A percentile compares a stretch with the other conserved stretches of the same genome.
These are phyloP conservation scores for Mycena latifolia DNA, from an alignment of 768 basidiomycete genomes.

Conservation along the genomic window DNA sequence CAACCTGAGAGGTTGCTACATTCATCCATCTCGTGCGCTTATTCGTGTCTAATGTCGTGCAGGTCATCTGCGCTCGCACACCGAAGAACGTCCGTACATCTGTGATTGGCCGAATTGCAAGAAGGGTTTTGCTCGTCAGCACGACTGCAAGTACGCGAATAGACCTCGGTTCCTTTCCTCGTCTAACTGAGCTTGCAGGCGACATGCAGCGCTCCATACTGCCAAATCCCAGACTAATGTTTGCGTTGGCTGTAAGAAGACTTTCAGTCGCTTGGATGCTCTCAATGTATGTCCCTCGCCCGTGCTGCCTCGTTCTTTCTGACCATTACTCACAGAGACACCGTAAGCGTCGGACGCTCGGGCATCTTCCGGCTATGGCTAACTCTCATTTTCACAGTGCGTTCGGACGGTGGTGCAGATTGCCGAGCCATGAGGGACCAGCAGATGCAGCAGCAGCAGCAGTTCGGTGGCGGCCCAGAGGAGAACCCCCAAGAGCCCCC, in stretches of 20 bases:
- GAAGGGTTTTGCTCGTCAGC: slow-evolving; percentile 95
- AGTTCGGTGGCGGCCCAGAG: slow-evolving; percentile 4
- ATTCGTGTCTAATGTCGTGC: slow-evolving; percentile 31
- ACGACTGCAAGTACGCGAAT: slow-evolving; percentile 90
- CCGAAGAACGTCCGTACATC: slow-evolving; percentile 93
- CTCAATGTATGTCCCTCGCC: slow-evolving; percentile 79
- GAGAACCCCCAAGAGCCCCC: not conserved
- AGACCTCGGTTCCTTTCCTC: slow-evolving; percentile 6
- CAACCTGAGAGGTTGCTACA: slow-evolving; percentile 78
- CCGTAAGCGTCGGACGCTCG: slow-evolving; percentile 63
- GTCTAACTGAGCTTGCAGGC: slow-evolving; percentile 56
- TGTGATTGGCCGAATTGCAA: slow-evolving; percentile 96
- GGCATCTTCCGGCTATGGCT: slow-evolving; percentile 40
- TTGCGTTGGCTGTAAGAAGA: slow-evolving; percentile 94
- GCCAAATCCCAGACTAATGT: slow-evolving; percentile 87
- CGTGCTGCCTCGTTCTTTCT: slow-evolving; percentile 9
- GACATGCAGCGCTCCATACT: slow-evolving; percentile 91
- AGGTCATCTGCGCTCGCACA: slow-evolving; percentile 96
- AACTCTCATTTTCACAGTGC: slow-evolving; percentile 61
- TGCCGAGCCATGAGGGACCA: slow-evolving; percentile 65
- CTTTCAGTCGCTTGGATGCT: slow-evolving; percentile 94
- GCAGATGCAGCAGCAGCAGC: slow-evolving; percentile 45
- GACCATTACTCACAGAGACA: slow-evolving; percentile 69
- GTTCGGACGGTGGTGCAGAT: slow-evolving; percentile 87
- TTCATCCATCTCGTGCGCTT: slow-evolving; percentile 12